A percentile compares a stretch with the other conserved stretches of the same genome.
Evolutionary conservation across 2,329 filamentous ascomycete genomes (phyloP).

Genomic region (Clathrospora elynae): DNA sequence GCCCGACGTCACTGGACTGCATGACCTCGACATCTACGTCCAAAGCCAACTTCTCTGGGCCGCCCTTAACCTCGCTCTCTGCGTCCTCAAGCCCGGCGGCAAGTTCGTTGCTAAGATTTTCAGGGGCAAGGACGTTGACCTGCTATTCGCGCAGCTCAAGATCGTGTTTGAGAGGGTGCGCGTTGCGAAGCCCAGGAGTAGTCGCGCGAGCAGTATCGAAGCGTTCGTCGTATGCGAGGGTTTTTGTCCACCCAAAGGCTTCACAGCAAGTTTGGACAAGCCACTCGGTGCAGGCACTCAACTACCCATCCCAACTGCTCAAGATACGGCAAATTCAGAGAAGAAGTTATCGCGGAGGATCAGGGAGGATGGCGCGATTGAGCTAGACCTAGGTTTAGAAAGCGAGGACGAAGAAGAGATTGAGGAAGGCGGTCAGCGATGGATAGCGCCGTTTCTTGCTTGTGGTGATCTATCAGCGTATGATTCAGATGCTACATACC

Average conservation of each 20-base stretch:
- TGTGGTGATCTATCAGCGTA: constrained; percentile 94
- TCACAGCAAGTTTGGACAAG: constrained; percentile 74
- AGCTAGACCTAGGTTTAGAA: constrained; percentile 55
- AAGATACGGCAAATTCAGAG: constrained; percentile 10
- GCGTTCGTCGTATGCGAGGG: constrained; percentile 95
- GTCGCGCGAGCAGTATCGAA: constrained; percentile 93
- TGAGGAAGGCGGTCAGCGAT: constrained; percentile 61
- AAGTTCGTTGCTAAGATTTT: constrained; percentile 99
- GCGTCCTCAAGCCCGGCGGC: constrained; percentile 88
- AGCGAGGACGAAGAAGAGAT: constrained; percentile 45
- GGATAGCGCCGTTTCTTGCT: constrained; percentile 96
- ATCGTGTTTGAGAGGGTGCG: constrained; percentile 86
- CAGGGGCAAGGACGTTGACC: constrained; percentile 89
- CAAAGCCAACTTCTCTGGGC: constrained; percentile 95
- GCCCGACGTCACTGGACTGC: constrained; percentile 92
- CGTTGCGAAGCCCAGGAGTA: constrained; percentile 91
- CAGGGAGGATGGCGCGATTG: constrained; percentile 55
- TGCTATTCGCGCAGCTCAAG: constrained; percentile 91
- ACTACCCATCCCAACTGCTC: constrained; percentile 50
- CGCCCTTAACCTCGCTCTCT: constrained; percentile 89
- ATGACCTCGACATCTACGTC: constrained; percentile 97
- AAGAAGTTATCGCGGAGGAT: constrained; percentile 36
- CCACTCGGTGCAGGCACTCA: constrained; percentile 70
- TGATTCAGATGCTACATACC: constrained; percentile 94
- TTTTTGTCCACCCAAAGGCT: constrained; percentile 79